These are phyloP conservation scores for Tothia fuscella DNA, from an alignment of 2,329 filamentous ascomycete species.

Conservation along the genomic window DNA sequence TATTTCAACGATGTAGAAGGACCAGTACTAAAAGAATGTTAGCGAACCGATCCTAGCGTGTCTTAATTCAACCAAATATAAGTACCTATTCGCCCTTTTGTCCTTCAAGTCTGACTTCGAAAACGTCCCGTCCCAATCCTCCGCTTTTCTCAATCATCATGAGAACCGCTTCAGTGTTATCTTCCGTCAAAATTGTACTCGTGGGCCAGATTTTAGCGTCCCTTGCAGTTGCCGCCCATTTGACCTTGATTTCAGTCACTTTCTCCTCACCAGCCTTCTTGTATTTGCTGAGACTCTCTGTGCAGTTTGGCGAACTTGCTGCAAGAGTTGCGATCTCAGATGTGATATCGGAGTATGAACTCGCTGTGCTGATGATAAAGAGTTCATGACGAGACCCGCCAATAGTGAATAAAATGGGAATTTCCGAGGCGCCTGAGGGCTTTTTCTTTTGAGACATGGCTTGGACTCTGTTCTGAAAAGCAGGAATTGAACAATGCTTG, in stretches of 20 bases:
- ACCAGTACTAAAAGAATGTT: no score
- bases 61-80: no score
- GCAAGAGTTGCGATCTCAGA: conserved; percentile 9
- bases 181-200: conserved; percentile 23
- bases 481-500: no score
- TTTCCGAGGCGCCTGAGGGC: background rate
- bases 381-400: conserved; percentile 24
- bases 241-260: conserved; percentile 22
- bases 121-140: conserved; percentile 22
- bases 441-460: no score
- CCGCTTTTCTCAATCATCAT: conserved; percentile 18
- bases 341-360: conserved; percentile 11
- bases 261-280: conserved; percentile 17
- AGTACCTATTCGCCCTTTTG: no score
- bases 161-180: conserved; percentile 22
- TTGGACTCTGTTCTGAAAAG: no score
- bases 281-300: conserved; percentile 25
- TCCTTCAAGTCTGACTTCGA: conserved; percentile 21
- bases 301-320: conserved; percentile 21
- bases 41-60: no score
- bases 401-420: conserved; percentile 25
- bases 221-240: conserved; percentile 21
- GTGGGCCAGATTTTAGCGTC: conserved; percentile 23
- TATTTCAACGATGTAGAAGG: no score
- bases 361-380: conserved; percentile 13